Evolutionary conservation across 441 rosid genomes (phyloP).

Genomic region (Corymbia calophylla): DNA sequence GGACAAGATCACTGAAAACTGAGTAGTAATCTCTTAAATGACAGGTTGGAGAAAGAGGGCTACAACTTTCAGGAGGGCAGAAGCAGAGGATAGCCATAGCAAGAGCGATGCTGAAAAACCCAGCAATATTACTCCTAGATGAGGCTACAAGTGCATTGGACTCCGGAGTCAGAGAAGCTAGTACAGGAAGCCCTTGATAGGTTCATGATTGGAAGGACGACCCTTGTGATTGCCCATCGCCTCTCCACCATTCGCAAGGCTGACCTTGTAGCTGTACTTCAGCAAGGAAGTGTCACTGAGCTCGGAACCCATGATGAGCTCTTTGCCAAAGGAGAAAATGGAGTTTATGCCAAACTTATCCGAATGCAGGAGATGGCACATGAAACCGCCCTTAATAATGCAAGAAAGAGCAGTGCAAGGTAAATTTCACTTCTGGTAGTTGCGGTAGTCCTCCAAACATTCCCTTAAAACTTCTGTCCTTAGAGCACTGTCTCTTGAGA

Average conservation of each 20-base stretch:
- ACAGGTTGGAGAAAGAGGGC: constrained; percentile 99
- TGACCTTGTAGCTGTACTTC: constrained; percentile 95
- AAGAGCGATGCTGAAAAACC: constrained; percentile 96
- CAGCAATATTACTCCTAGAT: constrained; percentile 87
- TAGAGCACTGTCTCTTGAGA: neutral
- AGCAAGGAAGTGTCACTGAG: constrained; percentile 94
- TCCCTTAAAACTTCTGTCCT: neutral
- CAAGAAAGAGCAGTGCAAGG: constrained; percentile 99
- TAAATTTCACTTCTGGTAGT: constrained; percentile 2
- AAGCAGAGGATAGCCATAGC: constrained; percentile 98
- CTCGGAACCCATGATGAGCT: constrained; percentile 95
- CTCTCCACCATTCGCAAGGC: constrained; percentile 98
- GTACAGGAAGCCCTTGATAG: constrained; percentile 99
- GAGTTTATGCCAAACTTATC: constrained; percentile 86
- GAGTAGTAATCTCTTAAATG: constrained; percentile 13
- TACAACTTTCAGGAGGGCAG: constrained; percentile 97
- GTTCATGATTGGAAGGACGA: constrained; percentile 98
- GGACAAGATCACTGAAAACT: neutral
- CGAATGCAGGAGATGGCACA: constrained; percentile 94
- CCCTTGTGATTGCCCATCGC: constrained; percentile 94
- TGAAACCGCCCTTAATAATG: constrained; percentile 88
- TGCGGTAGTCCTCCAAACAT: neutral
- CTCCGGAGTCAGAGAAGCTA: constrained; percentile 94
- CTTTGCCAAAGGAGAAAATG: constrained; percentile 81
- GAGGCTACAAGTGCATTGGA: constrained; percentile 99